Percentiles rank a stretch among this genome's conserved stretches.
Conservation (phyloP, 2,329 filamentous ascomycete species). For the Diaporthe helianthi region DNA sequence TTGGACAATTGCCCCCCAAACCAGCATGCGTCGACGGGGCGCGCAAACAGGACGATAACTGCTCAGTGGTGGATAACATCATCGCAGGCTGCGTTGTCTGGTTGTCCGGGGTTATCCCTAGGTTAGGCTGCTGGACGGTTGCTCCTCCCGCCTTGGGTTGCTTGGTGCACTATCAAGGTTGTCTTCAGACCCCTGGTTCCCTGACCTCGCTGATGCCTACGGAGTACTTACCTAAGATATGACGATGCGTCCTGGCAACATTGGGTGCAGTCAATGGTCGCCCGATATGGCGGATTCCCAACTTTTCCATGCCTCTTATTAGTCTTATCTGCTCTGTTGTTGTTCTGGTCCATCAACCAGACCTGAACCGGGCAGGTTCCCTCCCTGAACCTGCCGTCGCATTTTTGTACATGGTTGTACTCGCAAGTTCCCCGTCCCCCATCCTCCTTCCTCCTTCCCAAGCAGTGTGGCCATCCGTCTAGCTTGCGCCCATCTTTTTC, state of each 20-base stretch:
- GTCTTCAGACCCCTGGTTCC: not conserved
- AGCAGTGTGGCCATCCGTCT: constrained; percentile 12
- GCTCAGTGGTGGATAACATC: constrained; percentile 27
- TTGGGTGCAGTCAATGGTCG: constrained; percentile 2
- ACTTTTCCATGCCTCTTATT: constrained; percentile 26
- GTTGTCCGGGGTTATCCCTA: constrained; percentile 26
- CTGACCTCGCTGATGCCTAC: not conserved
- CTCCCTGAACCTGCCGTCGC: not conserved
- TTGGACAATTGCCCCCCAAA: constrained; percentile 30
- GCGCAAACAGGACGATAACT: constrained; percentile 34
- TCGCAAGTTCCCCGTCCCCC: not conserved
- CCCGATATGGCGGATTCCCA: constrained; percentile 21
- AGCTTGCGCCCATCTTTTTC: not conserved
- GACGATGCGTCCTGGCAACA: constrained; percentile 9
- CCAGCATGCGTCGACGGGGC: not conserved
- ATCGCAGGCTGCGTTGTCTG: constrained; percentile 26
- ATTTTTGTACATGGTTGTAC: constrained; percentile 13
- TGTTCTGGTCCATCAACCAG: not conserved
- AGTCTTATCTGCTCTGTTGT: too few relatives aligned
- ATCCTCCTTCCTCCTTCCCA: not conserved
- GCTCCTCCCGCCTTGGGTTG: constrained; percentile 9
- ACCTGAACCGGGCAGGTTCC: not conserved
- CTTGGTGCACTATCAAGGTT: too few relatives aligned
- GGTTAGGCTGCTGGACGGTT: constrained; percentile 9
- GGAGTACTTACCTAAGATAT: too few relatives aligned